Percentiles rank a stretch among this genome's conserved stretches.
Conservation (phyloP, 169 alveolate genomes). For the Plasmodium knowlesi region DNA sequence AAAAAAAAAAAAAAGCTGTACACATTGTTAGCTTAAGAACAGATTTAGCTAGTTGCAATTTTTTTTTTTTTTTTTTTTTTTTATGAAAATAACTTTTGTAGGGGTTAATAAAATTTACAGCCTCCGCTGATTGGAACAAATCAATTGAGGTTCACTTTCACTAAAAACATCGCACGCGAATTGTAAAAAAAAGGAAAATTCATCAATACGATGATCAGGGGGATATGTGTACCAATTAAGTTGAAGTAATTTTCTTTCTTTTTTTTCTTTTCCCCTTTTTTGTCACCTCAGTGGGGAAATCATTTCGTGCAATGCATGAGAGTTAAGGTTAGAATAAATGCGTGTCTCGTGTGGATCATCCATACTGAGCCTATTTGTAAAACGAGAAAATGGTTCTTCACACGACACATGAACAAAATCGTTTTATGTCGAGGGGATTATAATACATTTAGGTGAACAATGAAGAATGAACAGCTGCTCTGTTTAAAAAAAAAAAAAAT, state of each 20-base stretch:
- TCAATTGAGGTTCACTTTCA: background rate
- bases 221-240: background rate
- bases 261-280: background rate
- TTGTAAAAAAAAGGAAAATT: background rate
- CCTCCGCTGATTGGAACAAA: background rate
- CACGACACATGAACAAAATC: background rate
- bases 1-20: background rate
- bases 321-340: background rate
- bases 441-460: background rate
- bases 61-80: no score
- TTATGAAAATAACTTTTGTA: background rate
- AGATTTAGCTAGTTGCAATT: no score
- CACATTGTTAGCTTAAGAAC: no score
- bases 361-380: background rate
- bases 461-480: background rate
- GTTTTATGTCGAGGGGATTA: background rate
- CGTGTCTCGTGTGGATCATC: background rate
- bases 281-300: background rate
- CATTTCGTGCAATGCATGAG: background rate
- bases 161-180: background rate
- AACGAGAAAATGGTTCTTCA: background rate
- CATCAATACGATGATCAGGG: background rate
- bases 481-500: background rate
- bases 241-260: background rate
- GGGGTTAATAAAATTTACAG: background rate